Evolutionary conservation across 2,329 filamentous ascomycete species (phyloP).

Genomic region (Bimuria novae-zelandiae): DNA sequence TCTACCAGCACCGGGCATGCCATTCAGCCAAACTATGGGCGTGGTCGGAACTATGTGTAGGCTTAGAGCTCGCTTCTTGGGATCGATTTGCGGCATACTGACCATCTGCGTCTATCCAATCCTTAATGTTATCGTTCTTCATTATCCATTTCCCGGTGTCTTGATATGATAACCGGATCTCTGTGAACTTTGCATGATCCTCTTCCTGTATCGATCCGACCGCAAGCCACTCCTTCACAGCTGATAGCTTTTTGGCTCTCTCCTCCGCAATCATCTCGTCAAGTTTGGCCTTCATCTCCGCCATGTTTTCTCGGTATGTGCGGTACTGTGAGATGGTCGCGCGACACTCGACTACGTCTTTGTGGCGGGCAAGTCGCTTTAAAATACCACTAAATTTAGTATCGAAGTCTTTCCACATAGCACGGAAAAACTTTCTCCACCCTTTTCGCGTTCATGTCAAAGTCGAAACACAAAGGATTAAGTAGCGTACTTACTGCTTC

Average conservation of each 20-base stretch:
- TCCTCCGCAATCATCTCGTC: conserved; percentile 16
- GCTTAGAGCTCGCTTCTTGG: not conserved
- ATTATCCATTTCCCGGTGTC: conserved; percentile 28
- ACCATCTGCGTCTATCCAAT: conserved; percentile 21
- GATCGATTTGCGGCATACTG: not conserved
- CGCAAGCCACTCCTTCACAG: conserved; percentile 27
- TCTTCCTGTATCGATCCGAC: conserved; percentile 14
- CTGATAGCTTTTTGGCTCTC: conserved; percentile 16
- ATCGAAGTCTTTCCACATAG: conserved; percentile 34
- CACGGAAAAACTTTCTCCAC: conserved; percentile 26
- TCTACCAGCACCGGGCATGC: conserved; percentile 33
- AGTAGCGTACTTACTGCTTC: conserved; percentile 18
- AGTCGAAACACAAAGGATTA: conserved; percentile 7
- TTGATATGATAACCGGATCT: conserved; percentile 14
- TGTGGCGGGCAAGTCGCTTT: conserved; percentile 30
- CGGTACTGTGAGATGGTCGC: conserved; percentile 25
- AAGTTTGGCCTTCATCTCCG: conserved; percentile 17
- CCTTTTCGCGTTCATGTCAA: conserved; percentile 9
- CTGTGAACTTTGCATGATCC: conserved; percentile 18
- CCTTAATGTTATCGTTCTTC: conserved; percentile 20
- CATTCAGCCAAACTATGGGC: conserved; percentile 12
- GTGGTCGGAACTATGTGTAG: not conserved
- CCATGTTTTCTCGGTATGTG: conserved; percentile 22
- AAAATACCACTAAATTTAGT: conserved; percentile 37
- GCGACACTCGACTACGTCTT: conserved; percentile 29